phyloP scores from a whole-genome alignment of 2,329 filamentous ascomycete species.

The Escovopsis sp. region DNA sequence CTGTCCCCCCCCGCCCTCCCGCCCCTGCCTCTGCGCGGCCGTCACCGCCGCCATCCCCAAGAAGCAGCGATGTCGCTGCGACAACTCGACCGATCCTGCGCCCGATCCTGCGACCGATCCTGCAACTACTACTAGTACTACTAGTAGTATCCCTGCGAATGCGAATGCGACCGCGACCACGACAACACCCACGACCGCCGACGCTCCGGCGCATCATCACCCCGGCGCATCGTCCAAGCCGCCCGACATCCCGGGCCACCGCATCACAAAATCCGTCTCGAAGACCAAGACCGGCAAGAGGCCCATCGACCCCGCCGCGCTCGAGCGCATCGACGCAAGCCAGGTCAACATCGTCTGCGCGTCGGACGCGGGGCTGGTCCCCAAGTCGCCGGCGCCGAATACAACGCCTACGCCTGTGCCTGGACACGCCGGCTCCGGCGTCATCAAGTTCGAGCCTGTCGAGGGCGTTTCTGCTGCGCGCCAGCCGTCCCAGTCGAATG shows the following conservation, averaged over 20 bases:
- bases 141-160: too few species aligned
- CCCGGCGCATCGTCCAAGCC: slow-evolving; percentile 14
- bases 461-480: slow-evolving; percentile 11
- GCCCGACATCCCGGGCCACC: slow-evolving; percentile 18
- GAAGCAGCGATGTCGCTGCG: slow-evolving; percentile 40
- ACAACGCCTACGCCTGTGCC: slow-evolving; percentile 8
- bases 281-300: slow-evolving; percentile 23
- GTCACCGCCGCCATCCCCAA: slow-evolving; percentile 50
- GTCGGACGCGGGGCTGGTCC: slow-evolving; percentile 14
- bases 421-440: slow-evolving; percentile 13
- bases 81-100: too few species aligned
- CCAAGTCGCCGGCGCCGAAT: slow-evolving; percentile 11
- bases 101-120: too few species aligned
- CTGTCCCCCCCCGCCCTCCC: slow-evolving; percentile 50
- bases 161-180: slow-evolving; percentile 8
- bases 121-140: too few species aligned
- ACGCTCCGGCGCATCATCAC: slow-evolving; percentile 8
- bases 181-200: slow-evolving; percentile 11
- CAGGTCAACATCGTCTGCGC: slow-evolving; percentile 32
- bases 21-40: slow-evolving; percentile 43
- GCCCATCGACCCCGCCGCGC: slow-evolving; percentile 31
- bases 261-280: slow-evolving; percentile 29
- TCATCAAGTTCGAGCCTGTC: slow-evolving; percentile 13
- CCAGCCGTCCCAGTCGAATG: too few species aligned
- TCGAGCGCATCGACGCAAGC: slow-evolving; percentile 38